Evolutionary conservation across 2,329 filamentous ascomycete genomes (phyloP).

Genomic region (Pestalotiopsis sp.): DNA sequence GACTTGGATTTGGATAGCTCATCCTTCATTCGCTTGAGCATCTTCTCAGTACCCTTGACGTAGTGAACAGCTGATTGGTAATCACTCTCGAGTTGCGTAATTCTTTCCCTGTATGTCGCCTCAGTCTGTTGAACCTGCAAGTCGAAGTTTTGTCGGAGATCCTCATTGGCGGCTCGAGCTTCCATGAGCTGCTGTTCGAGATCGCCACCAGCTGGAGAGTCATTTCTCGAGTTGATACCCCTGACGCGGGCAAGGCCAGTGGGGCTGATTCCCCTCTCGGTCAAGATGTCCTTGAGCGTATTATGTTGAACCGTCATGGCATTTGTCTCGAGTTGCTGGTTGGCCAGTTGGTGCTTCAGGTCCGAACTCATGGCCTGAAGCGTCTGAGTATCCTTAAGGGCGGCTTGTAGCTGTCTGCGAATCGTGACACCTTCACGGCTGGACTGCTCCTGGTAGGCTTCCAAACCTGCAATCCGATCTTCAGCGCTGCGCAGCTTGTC

Average conservation of each 20-base stretch:
- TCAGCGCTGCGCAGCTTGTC: slow-evolving; percentile 92
- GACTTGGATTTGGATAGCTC: slow-evolving; percentile 92
- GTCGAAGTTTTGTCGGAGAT: slow-evolving; percentile 78
- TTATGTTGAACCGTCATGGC: slow-evolving; percentile 90
- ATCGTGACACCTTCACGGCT: slow-evolving; percentile 91
- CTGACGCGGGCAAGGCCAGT: slow-evolving; percentile 73
- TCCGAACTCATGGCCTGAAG: slow-evolving; percentile 81
- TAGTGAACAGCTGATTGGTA: slow-evolving; percentile 98
- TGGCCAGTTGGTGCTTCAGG: slow-evolving; percentile 79
- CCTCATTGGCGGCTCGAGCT: slow-evolving; percentile 80
- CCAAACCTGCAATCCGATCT: slow-evolving; percentile 93
- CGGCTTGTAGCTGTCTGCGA: slow-evolving; percentile 84
- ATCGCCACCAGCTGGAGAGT: slow-evolving; percentile 83
- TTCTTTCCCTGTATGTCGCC: slow-evolving; percentile 85
- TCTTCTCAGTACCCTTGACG: slow-evolving; percentile 97
- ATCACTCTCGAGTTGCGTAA: slow-evolving; percentile 92
- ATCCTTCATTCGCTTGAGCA: slow-evolving; percentile 98
- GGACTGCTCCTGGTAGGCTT: slow-evolving; percentile 96
- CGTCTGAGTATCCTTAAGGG: slow-evolving; percentile 81
- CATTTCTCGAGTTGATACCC: slow-evolving; percentile 71
- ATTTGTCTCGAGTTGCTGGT: slow-evolving; percentile 91
- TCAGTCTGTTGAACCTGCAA: slow-evolving; percentile 86
- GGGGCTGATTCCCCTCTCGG: slow-evolving; percentile 84
- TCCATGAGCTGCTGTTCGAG: slow-evolving; percentile 86
- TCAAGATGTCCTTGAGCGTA: slow-evolving; percentile 89